A percentile compares a stretch with the other conserved stretches of the same genome.
phyloP scores from a whole-genome alignment of 2,329 filamentous ascomycete genomes.

The Pestalotiopsis sp. region DNA sequence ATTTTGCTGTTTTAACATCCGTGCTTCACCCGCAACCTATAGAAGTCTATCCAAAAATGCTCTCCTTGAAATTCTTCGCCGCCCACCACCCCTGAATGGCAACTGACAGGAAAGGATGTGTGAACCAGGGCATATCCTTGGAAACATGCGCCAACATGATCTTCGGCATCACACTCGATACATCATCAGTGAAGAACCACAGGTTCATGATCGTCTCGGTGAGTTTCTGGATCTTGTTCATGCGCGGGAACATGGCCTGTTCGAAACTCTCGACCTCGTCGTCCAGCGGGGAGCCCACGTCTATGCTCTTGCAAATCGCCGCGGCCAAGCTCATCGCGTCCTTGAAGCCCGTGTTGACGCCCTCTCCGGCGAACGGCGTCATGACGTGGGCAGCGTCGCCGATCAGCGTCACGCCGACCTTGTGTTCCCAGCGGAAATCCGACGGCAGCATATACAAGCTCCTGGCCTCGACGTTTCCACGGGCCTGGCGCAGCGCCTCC shows the following conservation, averaged over 20 bases:
- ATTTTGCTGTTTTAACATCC: background rate
- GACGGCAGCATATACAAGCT: constrained; percentile 56
- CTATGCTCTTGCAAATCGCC: constrained; percentile 36
- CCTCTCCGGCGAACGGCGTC: constrained; percentile 60
- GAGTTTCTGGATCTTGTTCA: constrained; percentile 38
- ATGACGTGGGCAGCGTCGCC: constrained; percentile 64
- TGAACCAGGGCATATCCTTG: background rate
- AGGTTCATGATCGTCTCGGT: constrained; percentile 45
- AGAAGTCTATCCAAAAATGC: background rate
- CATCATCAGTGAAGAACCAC: constrained; percentile 43
- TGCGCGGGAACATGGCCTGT: constrained; percentile 38
- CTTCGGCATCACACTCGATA: background rate
- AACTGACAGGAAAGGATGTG: constrained; percentile 2
- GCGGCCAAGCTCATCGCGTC: constrained; percentile 53
- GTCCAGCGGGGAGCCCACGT: constrained; percentile 20
- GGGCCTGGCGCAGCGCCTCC: constrained; percentile 41
- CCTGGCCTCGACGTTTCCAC: constrained; percentile 39
- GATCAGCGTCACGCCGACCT: constrained; percentile 52
- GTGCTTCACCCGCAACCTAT: background rate
- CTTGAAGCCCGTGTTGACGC: constrained; percentile 58
- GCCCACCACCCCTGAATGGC: constrained; percentile 8
- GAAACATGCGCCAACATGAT: background rate
- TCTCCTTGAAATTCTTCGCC: background rate
- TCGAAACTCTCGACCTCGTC: constrained; percentile 40
- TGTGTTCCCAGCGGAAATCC: constrained; percentile 48